Base-by-base conservation (phyloP, 163 green algal genomes). In the Volvox carteri region DNA sequence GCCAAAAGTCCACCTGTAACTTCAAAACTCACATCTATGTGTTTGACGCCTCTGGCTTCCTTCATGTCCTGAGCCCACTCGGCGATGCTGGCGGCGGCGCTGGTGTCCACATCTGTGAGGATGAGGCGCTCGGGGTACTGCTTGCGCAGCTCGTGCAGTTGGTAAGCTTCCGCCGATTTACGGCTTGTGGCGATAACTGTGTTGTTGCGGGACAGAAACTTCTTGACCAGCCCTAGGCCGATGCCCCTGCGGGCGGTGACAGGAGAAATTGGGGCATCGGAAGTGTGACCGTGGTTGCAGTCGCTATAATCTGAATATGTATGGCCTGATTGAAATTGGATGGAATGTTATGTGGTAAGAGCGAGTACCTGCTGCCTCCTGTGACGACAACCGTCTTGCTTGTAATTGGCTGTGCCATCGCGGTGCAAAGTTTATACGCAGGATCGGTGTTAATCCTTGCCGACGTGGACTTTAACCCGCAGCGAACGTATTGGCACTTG, bases 351-450 rank as follows among this genome's bases (percentile, higher is more conserved):
- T n/a, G n/a, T n/a, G n/a, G n/a, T n/a, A n/a, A n/a, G n/a, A n/a
- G 16, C 50, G 50, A 12, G 12, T 85, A 90, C 90, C 83, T 92
- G 81, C 93, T 96, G 46, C 87, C 93, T 6, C 94, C 93, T 9
- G 93, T 96, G 3, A 96, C 90, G 0, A 95, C 84, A 0, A 89
- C 81, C 0, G 72, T 87, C 87, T 96, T 96, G 58, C 89, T 87
- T 19, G 91, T 91, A 44, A 96, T 87, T 50, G 70, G 67, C 3
- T 78, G 19, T 8, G 70, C 70, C 37, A 78, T 78, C 58, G 23
- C 23, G 18, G 30, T 21, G 58, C n/a, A n/a, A n/a, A n/a, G n/a
- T n/a, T n/a, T n/a, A n/a, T n/a, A n/a, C n/a, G 18, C 58, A 68
- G 58, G 18, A 30, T 68, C 6, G 58, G 18, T 68, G 58, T 14